Percentiles rank a stretch among this genome's conserved stretches.
These are phyloP conservation scores for Vitis hybrid DNA, from an alignment of 177 flowering plant genomes.

Conservation along the genomic window DNA sequence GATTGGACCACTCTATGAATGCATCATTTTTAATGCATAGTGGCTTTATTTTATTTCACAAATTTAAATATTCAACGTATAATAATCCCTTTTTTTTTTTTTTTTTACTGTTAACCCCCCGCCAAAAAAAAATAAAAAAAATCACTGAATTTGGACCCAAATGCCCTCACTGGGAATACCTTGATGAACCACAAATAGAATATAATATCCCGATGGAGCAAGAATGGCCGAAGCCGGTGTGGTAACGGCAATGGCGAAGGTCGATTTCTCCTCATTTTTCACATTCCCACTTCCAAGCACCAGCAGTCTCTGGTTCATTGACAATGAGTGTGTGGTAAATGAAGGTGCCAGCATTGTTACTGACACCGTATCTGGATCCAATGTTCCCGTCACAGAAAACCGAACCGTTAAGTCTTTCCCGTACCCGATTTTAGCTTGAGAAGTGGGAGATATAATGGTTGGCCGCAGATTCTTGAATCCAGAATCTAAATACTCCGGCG, in stretches of 20 bases:
- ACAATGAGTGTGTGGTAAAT: slow-evolving; percentile 70
- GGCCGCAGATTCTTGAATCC: slow-evolving; percentile 37
- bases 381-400: slow-evolving; percentile 29
- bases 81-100: no score
- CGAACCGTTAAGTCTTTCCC: slow-evolving; percentile 29
- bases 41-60: no score
- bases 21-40: no score
- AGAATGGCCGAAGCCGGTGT: slow-evolving; percentile 39
- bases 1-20: no score
- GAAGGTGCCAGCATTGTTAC: slow-evolving; percentile 69
- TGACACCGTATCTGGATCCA: slow-evolving; percentile 9
- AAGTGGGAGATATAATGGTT: slow-evolving; percentile 33
- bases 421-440: slow-evolving; percentile 32
- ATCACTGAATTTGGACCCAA: slow-evolving; percentile 56
- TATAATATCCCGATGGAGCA: slow-evolving; percentile 76
- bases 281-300: slow-evolving; percentile 30
- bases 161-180: slow-evolving; percentile 69
- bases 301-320: slow-evolving; percentile 78
- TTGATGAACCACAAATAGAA: slow-evolving; percentile 59
- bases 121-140: no score
- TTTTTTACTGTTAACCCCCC: no score
- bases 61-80: no score
- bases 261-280: slow-evolving; percentile 10
- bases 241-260: slow-evolving; percentile 29
- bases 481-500: slow-evolving; percentile 54